Evolutionary conservation across 371 early-diverging fungal species (phyloP).

Genomic region (Haplosporangium sp.): DNA sequence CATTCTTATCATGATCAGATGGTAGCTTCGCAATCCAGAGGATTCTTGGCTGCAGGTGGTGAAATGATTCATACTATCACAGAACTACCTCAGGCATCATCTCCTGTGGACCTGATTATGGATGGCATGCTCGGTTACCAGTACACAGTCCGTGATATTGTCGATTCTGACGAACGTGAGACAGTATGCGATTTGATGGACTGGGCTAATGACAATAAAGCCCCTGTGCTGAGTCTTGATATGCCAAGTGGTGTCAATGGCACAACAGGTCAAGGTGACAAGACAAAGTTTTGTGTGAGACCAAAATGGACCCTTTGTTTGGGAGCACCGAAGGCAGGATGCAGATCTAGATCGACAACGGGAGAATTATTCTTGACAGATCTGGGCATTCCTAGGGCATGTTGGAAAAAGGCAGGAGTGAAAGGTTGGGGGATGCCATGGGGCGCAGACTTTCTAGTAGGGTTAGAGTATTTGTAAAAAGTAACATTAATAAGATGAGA

Average conservation of each 20-base stretch:
- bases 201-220: conserved; percentile 82
- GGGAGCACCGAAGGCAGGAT: conserved; percentile 79
- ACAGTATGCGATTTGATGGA: conserved; percentile 70
- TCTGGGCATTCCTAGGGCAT: conserved; percentile 76
- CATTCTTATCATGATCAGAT: conserved; percentile 6
- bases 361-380: conserved; percentile 86
- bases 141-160: conserved; percentile 67
- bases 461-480: conserved; percentile 64
- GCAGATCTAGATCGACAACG: conserved; percentile 62
- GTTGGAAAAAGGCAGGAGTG: conserved; percentile 73
- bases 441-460: conserved; percentile 80
- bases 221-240: conserved; percentile 78
- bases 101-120: conserved; percentile 83
- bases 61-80: conserved; percentile 34
- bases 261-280: conserved; percentile 56
- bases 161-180: conserved; percentile 63
- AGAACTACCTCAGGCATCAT: conserved; percentile 65
- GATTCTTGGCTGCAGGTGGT: conserved; percentile 36
- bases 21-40: conserved; percentile 35
- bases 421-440: conserved; percentile 69
- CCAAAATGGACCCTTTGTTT: conserved; percentile 83
- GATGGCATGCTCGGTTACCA: conserved; percentile 80
- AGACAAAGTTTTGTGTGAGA: conserved; percentile 59
- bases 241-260: conserved; percentile 80
- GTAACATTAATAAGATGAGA: conserved; percentile 3